Percentiles rank a stretch among this genome's conserved stretches.
Evolutionary conservation across 2,329 filamentous ascomycete genomes (phyloP).

Genomic region (Daldinia sp.): DNA sequence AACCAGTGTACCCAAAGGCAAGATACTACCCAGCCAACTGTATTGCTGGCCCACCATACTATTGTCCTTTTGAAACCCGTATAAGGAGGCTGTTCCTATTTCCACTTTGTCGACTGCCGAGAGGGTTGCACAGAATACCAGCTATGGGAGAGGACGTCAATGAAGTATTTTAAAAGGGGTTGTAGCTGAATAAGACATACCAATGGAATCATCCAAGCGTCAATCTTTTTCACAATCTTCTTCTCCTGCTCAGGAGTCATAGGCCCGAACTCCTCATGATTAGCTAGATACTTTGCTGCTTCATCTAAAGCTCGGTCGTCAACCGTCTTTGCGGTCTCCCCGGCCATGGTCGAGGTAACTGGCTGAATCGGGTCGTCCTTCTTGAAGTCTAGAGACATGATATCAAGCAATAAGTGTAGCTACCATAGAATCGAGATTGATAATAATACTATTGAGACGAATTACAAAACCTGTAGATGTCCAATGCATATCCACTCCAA

Average conservation of each 20-base stretch:
- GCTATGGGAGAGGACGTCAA: slow-evolving; percentile 35
- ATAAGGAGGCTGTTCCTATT: slow-evolving; percentile 52
- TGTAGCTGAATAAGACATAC: slow-evolving; percentile 29
- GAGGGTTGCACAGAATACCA: slow-evolving; percentile 49
- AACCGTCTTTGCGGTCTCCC: slow-evolving; percentile 34
- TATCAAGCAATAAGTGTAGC: slow-evolving; percentile 6
- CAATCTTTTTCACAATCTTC: slow-evolving; percentile 48
- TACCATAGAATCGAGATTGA: not conserved
- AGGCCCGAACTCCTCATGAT: slow-evolving; percentile 42
- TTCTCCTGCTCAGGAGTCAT: slow-evolving; percentile 51
- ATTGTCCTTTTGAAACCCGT: slow-evolving; percentile 53
- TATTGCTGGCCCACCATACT: slow-evolving; percentile 51
- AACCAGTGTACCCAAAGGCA: slow-evolving; percentile 47
- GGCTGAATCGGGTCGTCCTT: slow-evolving; percentile 17
- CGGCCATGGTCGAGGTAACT: slow-evolving; percentile 24
- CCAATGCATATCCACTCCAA: slow-evolving; percentile 20
- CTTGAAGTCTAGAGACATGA: slow-evolving; percentile 33
- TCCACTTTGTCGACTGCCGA: slow-evolving; percentile 52
- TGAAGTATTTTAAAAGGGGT: not conserved
- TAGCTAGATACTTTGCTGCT: slow-evolving; percentile 43
- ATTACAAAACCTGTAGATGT: slow-evolving; percentile 8
- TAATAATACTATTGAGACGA: slow-evolving; percentile 5
- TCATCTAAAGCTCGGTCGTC: slow-evolving; percentile 41
- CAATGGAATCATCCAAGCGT: slow-evolving; percentile 48
- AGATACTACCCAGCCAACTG: slow-evolving; percentile 51